phyloP scores from a whole-genome alignment of 2,329 filamentous ascomycete species.

The Sordariomycetes sp. region DNA sequence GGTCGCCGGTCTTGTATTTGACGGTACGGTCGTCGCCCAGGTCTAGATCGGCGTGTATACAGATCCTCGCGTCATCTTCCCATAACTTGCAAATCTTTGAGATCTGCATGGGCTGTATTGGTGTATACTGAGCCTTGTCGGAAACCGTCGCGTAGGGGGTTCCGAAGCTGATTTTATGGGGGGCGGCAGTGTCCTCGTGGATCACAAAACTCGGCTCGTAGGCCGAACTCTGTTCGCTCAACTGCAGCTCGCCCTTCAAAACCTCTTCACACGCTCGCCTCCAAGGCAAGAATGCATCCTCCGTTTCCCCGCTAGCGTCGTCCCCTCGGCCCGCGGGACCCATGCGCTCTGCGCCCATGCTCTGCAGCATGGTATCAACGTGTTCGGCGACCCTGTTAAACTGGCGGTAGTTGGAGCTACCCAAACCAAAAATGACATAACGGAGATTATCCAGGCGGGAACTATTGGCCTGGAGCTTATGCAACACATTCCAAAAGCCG shows the following conservation, averaged over 20 bases:
- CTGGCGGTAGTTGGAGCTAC: background rate
- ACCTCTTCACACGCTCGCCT: background rate
- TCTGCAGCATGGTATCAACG: background rate
- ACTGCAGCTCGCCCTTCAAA: too few relatives aligned
- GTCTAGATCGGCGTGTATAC: slow-evolving; percentile 24
- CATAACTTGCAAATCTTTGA: background rate
- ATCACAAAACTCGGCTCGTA: too few relatives aligned
- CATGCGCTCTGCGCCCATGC: background rate
- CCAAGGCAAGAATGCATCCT: background rate
- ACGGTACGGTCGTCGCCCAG: slow-evolving; percentile 15
- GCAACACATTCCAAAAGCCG: slow-evolving; percentile 13
- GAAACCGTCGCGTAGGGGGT: too few relatives aligned
- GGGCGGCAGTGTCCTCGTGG: too few relatives aligned
- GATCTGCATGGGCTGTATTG: background rate
- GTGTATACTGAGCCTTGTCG: background rate
- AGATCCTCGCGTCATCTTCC: background rate
- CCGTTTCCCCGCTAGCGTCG: background rate
- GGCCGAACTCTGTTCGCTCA: too few relatives aligned
- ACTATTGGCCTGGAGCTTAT: too few relatives aligned
- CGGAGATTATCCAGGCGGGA: background rate
- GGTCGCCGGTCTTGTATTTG: slow-evolving; percentile 27
- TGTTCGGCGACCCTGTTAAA: background rate
- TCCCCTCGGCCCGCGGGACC: background rate
- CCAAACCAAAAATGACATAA: background rate
- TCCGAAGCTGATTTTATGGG: too few relatives aligned